Percentiles rank a stretch among this genome's conserved stretches.
These are phyloP conservation scores for Coniferiporia weirii DNA, from an alignment of 1,284 basidiomycete species.

Conservation along the genomic window DNA sequence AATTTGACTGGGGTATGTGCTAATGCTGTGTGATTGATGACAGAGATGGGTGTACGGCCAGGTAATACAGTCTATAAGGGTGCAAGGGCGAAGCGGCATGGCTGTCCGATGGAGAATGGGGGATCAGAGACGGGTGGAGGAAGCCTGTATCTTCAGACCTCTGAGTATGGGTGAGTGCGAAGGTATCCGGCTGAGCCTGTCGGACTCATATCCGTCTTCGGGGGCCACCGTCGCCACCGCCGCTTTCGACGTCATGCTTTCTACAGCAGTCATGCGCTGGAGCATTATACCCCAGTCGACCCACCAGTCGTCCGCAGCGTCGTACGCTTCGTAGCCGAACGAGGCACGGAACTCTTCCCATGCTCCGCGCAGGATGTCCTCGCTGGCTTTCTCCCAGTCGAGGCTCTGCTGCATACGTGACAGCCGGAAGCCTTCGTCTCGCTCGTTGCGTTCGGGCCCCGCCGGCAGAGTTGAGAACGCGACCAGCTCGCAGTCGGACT, in stretches of 20 bases:
- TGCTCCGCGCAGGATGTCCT: slow-evolving; percentile 4
- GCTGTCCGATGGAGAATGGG: too few relatives aligned
- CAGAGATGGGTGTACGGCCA: too few relatives aligned
- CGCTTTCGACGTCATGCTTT: not conserved
- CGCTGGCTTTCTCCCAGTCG: slow-evolving; percentile 9
- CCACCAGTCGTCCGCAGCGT: slow-evolving; percentile 19
- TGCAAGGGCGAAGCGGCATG: too few relatives aligned
- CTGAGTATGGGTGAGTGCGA: too few relatives aligned
- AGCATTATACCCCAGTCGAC: slow-evolving; percentile 17
- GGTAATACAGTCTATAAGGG: too few relatives aligned
- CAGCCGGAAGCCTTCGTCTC: slow-evolving; percentile 37
- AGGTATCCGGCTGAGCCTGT: not conserved
- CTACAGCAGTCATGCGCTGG: not conserved
- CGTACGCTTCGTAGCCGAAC: slow-evolving; percentile 18
- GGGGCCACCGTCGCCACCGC: not conserved
- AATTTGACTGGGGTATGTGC: too few relatives aligned
- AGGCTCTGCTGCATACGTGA: not conserved
- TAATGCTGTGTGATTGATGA: too few relatives aligned
- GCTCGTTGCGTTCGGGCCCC: slow-evolving; percentile 33
- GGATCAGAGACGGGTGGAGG: too few relatives aligned
- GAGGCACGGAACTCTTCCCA: slow-evolving; percentile 16
- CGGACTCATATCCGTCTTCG: not conserved
- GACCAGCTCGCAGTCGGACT: slow-evolving; percentile 29
- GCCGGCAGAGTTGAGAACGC: slow-evolving; percentile 36
- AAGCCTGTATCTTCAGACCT: too few relatives aligned